A percentile compares a stretch with the other conserved stretches of the same genome.
phyloP scores from a whole-genome alignment of 2,329 filamentous ascomycete species.

The Chrysosporium queenslandicum region DNA sequence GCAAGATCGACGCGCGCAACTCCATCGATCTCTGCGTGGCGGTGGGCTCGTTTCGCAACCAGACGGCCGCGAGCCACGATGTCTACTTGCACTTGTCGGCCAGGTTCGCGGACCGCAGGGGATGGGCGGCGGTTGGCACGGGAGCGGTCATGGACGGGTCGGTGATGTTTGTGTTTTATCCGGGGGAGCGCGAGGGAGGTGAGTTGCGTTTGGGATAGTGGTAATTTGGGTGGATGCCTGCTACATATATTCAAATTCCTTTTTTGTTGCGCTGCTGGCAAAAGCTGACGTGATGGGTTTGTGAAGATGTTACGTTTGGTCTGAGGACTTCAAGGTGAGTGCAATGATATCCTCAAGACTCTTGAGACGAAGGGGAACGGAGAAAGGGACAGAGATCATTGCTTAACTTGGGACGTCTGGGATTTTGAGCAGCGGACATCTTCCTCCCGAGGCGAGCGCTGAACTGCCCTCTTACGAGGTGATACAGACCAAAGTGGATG shows the following conservation, averaged over 20 bases:
- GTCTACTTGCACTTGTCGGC: slow-evolving; percentile 4
- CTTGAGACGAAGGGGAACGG: neutral
- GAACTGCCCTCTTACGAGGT: neutral
- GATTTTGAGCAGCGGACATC: slow-evolving; percentile 1
- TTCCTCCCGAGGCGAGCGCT: neutral
- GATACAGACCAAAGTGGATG: slow-evolving; percentile 1
- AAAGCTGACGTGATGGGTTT: neutral
- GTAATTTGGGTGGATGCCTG: too few relatives aligned
- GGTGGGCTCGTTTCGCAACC: neutral
- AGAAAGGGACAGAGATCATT: neutral
- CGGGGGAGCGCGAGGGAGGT: slow-evolving; percentile 7
- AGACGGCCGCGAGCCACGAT: neutral
- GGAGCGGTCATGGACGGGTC: slow-evolving; percentile 8
- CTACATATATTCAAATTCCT: too few relatives aligned
- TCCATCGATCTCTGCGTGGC: slow-evolving; percentile 13
- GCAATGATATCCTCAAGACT: neutral
- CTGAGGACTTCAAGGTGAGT: slow-evolving; percentile 4
- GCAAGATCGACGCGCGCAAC: slow-evolving; percentile 11
- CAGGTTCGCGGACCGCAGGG: neutral
- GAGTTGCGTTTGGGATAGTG: too few relatives aligned
- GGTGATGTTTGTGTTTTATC: slow-evolving; percentile 9
- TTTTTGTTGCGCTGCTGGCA: too few relatives aligned
- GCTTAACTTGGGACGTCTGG: neutral
- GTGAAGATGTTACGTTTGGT: neutral
- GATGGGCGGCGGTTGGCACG: slow-evolving; percentile 9